Percentiles rank a stretch among this genome's conserved stretches.
These are phyloP conservation scores for Leishmania guyanensis DNA, from an alignment of 208 protist genomes.

Conservation along the genomic window DNA sequence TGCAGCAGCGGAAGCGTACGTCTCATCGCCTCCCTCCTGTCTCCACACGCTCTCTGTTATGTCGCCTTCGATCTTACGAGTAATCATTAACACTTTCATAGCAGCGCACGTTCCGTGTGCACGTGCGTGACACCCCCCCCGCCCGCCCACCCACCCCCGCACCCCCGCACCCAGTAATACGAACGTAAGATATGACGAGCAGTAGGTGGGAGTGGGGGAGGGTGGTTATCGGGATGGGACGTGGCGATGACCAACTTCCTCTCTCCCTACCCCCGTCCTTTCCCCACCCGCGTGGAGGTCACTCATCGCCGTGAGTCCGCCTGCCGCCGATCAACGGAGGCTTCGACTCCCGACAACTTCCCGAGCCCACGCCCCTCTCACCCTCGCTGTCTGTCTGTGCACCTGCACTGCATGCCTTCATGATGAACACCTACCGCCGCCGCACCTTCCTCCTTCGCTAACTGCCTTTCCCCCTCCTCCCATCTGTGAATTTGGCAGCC, in stretches of 20 bases:
- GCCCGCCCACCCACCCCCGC: too few relatives aligned
- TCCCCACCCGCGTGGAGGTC: not conserved
- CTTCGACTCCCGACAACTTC: not conserved
- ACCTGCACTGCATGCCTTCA: not conserved
- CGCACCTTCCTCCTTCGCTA: too few relatives aligned
- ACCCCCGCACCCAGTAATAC: not conserved
- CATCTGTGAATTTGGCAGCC: too few relatives aligned
- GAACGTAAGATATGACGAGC: not conserved
- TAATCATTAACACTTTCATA: not conserved
- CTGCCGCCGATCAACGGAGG: not conserved
- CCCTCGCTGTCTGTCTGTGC: not conserved
- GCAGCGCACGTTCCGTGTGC: not conserved
- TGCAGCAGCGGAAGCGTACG: not conserved
- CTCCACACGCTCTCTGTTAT: not conserved
- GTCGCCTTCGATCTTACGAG: not conserved
- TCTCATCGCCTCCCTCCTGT: not conserved
- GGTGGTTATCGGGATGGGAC: not conserved
- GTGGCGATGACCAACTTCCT: not conserved
- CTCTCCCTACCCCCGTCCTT: not conserved
- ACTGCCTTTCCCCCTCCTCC: too few relatives aligned
- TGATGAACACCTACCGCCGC: not conserved
- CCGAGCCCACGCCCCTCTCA: too few relatives aligned
- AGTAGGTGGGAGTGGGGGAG: not conserved
- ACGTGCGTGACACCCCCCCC: too few relatives aligned
- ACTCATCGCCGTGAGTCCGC: not conserved